Base-by-base conservation (phyloP, 1,139 yeast genomes). In the Kodamaea suecica region DNA sequence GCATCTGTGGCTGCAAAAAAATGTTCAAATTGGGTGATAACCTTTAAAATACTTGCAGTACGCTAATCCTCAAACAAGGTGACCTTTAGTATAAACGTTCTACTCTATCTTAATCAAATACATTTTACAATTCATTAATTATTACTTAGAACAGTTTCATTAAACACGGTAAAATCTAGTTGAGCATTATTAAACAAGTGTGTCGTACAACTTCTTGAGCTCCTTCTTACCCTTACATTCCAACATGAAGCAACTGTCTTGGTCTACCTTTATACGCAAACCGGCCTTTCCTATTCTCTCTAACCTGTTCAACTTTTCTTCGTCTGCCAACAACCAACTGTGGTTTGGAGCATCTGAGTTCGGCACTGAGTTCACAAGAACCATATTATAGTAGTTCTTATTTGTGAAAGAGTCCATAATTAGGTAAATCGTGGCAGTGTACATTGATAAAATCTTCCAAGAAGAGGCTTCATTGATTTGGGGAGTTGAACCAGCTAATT, bases 211-310 rank as follows among this genome's bases (percentile, higher is more conserved):
- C 29, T 56, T 51, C 40, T 55, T 60, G 40, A 68, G 62, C 44
- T 69, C 74, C 43, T 57, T 66, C 46, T 61, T 67, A 3, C 76
- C 76, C 48, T 60, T 66, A 46, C 73, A 69, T 45, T 70, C 76
- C 41, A 70, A 55, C 75, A 70, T 69, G 48, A 48, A 70, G 30
- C 64, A 57, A 20, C 57, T 55, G 19, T 49, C 48, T n/a, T 54
- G 53, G 10, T 54, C 43, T 3, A 53, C 62, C 42, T 60, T 64
- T 25, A 70, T 56, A 45, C 70, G 56, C 42, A 70, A 52, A 6
- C 73, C 76, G 4, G 76, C 76, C 39, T 61, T 68, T 10, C 76
- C 76, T 24, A 70, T 68, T 37, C 58, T 54, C 42, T 67, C 69
- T 28, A 69, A 52, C 19, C 59, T 46, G 25, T 54, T 51, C 30